phyloP scores from a whole-genome alignment of 2,329 filamentous ascomycete species.

The Aurifilum marmelostoma region DNA sequence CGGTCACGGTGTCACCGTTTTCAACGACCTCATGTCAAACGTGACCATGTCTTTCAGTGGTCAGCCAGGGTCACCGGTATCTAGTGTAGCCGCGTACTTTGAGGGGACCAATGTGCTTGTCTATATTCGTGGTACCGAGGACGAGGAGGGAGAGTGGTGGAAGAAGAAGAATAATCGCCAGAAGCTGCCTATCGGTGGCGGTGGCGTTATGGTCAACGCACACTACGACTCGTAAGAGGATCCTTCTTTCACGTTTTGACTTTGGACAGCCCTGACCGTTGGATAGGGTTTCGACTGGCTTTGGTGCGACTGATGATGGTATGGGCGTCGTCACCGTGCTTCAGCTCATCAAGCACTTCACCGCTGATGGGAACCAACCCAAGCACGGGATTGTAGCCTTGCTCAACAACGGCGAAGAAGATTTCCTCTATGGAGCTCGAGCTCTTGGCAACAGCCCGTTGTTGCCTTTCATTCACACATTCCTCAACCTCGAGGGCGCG shows the following conservation, averaged over 20 bases:
- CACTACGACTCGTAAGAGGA: slow-evolving; percentile 75
- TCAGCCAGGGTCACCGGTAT: slow-evolving; percentile 48
- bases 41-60: slow-evolving; percentile 54
- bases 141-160: slow-evolving; percentile 77
- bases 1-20: slow-evolving; percentile 62
- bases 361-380: slow-evolving; percentile 69
- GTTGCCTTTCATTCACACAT: slow-evolving; percentile 79
- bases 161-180: slow-evolving; percentile 45
- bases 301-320: slow-evolving; percentile 91
- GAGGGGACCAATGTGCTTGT: slow-evolving; percentile 92
- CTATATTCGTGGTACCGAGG: slow-evolving; percentile 82
- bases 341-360: slow-evolving; percentile 87
- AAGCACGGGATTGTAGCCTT: slow-evolving; percentile 80
- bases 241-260: not conserved
- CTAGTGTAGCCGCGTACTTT: slow-evolving; percentile 69
- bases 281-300: slow-evolving; percentile 75
- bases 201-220: slow-evolving; percentile 89
- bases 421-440: slow-evolving; percentile 83
- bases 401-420: slow-evolving; percentile 95
- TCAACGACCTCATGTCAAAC: slow-evolving; percentile 80
- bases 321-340: slow-evolving; percentile 85
- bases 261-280: slow-evolving; percentile 3
- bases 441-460: slow-evolving; percentile 85
- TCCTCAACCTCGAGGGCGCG: slow-evolving; percentile 93
- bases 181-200: slow-evolving; percentile 58